Evolutionary conservation across 2,329 filamentous ascomycete genomes (phyloP), one percentile per base, ranked within the genome.

Genomic region (Berkeleyomyces rouxiae): DNA sequence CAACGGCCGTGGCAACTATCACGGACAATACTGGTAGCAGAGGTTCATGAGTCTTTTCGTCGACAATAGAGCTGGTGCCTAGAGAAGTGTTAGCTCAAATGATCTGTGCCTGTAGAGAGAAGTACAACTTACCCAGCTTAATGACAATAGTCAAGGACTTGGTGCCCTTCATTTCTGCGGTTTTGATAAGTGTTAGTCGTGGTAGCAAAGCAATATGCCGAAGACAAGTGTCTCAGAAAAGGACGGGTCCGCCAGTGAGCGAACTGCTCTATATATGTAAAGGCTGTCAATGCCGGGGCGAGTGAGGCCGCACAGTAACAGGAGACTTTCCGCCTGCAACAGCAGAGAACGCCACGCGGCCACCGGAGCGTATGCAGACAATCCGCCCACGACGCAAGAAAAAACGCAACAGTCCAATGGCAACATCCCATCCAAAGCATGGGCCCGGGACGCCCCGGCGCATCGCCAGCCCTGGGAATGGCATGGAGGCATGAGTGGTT

Each of bases 1-100:
- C 88, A 61, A 92, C 87, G 11, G 90, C 90, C 23, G 93, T 97
- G 75, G 97, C 90, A 67, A 97, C 93, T 67, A 99, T 96, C 65
- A 92, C 78, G 65, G 88, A 91, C 63, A 99, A 78, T 68, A 90
- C 95, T 3, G 91, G 93, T 46, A 99, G 81, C 43, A 96, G 82
- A 3, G 93, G 93, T 71, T 96, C 89, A 75, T 96, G 93, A 31
- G 89, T 95, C 71, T 85, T 87, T 73, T 99, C 93, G 75, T 97
- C 90, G 67, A 99, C 91, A 68, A 99, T 97, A n/a, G 93, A 97
- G 74, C 90, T 96, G 57, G 93, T 97, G 69, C 93, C 93, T 99
- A 68, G 65, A 64, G 63, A 61, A 47, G 40, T 57, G 37, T 60
- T 40, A 61, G 59, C 39, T 11, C 13, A 11, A 10, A 36, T 7